These are phyloP conservation scores for Aureobasidium pullulans DNA, from an alignment of 2,329 filamentous ascomycete genomes.

Conservation along the genomic window DNA sequence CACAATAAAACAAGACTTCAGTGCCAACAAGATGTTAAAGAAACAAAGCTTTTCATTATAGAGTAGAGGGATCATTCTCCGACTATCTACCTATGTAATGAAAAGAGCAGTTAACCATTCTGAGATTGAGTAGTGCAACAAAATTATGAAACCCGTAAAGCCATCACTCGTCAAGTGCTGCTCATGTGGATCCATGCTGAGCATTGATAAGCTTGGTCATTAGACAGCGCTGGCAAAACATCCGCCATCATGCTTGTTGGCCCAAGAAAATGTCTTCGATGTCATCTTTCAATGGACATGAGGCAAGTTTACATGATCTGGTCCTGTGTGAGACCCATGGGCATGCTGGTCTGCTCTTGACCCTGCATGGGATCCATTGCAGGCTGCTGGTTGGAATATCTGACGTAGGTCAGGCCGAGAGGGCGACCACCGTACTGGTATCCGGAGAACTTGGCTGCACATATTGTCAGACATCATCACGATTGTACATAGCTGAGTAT, in stretches of 20 bases:
- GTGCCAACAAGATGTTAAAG: background rate
- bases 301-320: constrained; percentile 74
- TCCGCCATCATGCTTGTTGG: background rate
- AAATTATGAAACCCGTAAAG: constrained; percentile 16
- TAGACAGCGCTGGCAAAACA: background rate
- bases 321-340: constrained; percentile 73
- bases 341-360: constrained; percentile 50
- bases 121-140: constrained; percentile 8
- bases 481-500: background rate
- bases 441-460: constrained; percentile 79
- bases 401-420: constrained; percentile 86
- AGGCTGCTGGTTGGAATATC: constrained; percentile 66
- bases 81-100: background rate
- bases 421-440: constrained; percentile 96
- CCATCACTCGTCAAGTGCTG: constrained; percentile 6
- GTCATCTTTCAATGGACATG: background rate
- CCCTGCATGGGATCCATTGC: constrained; percentile 68
- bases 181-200: background rate
- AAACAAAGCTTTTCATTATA: constrained; percentile 5
- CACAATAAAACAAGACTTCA: background rate
- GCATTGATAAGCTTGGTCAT: constrained; percentile 2
- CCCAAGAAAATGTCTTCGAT: background rate
- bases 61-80: background rate
- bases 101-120: background rate
- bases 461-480: background rate